Evolutionary conservation across 2,329 filamentous ascomycete species (phyloP).

Genomic region (Penicillium crustosum): DNA sequence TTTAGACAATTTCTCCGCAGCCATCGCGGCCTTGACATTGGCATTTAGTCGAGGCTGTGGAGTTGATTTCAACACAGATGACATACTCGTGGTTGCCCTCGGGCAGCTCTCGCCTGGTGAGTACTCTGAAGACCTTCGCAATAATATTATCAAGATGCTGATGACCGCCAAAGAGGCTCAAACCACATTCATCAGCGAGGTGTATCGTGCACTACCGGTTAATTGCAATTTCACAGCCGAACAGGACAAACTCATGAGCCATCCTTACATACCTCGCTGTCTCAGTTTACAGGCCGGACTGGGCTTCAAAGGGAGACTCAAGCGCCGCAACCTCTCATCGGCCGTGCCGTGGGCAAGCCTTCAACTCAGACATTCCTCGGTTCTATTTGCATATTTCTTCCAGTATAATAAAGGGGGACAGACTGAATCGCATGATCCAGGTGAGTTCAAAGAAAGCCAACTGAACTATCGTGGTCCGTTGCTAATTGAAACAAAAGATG

Average conservation of each 20-base stretch:
- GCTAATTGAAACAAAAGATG: constrained; percentile 51
- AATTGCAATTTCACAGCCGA: constrained; percentile 82
- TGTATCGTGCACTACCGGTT: constrained; percentile 68
- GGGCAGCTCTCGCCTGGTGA: constrained; percentile 47
- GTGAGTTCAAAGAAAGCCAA: constrained; percentile 37
- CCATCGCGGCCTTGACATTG: constrained; percentile 62
- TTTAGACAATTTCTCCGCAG: constrained; percentile 48
- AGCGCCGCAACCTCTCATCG: constrained; percentile 63
- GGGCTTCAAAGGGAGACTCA: constrained; percentile 66
- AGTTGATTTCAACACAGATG: constrained; percentile 60
- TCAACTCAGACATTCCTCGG: constrained; percentile 68
- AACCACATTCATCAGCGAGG: constrained; percentile 62
- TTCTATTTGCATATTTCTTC: constrained; percentile 64
- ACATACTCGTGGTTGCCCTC: constrained; percentile 67
- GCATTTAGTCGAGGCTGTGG: constrained; percentile 52
- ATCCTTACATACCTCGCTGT: constrained; percentile 70
- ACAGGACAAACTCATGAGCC: constrained; percentile 71
- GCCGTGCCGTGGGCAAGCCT: constrained; percentile 74
- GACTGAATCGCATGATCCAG: constrained; percentile 55
- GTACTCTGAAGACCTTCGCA: constrained; percentile 34
- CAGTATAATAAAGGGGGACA: constrained; percentile 60
- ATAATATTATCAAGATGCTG: constrained; percentile 33
- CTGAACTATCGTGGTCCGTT: neutral
- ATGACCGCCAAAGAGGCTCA: constrained; percentile 53
- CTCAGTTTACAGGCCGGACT: constrained; percentile 78